phyloP scores from a whole-genome alignment of 2,329 filamentous ascomycete genomes.

The Stenocarpella maydis region DNA sequence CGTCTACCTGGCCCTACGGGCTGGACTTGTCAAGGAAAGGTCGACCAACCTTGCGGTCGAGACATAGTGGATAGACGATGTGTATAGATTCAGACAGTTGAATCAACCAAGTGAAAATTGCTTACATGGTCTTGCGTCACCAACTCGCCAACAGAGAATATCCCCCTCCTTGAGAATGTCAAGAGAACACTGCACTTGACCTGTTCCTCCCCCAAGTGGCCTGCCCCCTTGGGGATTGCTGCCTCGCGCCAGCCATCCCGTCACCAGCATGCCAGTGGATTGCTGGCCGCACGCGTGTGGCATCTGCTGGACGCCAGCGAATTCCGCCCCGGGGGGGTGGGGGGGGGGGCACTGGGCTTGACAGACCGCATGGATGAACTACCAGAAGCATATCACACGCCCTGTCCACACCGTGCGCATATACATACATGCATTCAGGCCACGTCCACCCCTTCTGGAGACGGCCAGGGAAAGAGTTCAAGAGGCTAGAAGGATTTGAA shows the following conservation, averaged over 20 bases:
- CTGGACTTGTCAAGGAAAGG: neutral
- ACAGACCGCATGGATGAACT: neutral
- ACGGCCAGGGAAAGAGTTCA: neutral
- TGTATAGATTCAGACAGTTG: neutral
- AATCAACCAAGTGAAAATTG: neutral
- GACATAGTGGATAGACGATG: neutral
- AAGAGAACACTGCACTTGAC: neutral
- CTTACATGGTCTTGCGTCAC: neutral
- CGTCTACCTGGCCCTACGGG: too few relatives aligned
- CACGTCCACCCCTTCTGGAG: conserved; percentile 6
- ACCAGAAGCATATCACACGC: neutral
- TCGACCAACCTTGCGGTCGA: neutral
- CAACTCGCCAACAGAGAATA: neutral
- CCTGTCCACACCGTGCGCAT: conserved; percentile 17
- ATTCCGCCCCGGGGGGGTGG: conserved; percentile 23
- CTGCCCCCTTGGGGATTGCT: neutral
- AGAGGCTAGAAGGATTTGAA: conserved; percentile 19
- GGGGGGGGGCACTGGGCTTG: neutral
- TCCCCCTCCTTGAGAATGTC: neutral
- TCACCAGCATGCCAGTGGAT: conserved; percentile 21
- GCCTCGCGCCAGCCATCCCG: neutral
- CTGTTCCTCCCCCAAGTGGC: neutral
- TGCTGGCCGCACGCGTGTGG: neutral
- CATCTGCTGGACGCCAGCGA: neutral
- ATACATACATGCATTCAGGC: neutral